A percentile compares a stretch with the other conserved stretches of the same genome.
Evolutionary conservation across 164 flowering plant species (phyloP).

Genomic region (Saururus chinensis): DNA sequence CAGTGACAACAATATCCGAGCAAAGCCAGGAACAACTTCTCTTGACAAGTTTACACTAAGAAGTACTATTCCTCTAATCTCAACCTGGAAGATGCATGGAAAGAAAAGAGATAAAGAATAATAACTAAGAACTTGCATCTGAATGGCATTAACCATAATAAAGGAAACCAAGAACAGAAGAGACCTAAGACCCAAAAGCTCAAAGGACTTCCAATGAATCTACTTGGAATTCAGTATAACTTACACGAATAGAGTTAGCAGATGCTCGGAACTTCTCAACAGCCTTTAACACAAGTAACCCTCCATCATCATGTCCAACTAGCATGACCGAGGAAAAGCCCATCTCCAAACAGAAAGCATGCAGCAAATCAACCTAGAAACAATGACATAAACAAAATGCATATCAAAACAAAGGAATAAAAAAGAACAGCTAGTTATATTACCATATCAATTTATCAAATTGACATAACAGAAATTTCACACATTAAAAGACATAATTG

Average conservation of each 20-base stretch:
- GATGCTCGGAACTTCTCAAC: slow-evolving; percentile 49
- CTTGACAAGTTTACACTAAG: slow-evolving; percentile 77
- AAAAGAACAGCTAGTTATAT: too few relatives aligned
- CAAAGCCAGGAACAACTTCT: slow-evolving; percentile 87
- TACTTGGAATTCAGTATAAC: not conserved
- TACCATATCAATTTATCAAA: not conserved
- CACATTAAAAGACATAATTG: not conserved
- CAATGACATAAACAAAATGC: not conserved
- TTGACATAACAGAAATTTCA: not conserved
- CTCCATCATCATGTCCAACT: slow-evolving; percentile 98
- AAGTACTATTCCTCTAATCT: slow-evolving; percentile 62
- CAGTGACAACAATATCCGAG: slow-evolving; percentile 72
- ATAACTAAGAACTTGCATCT: not conserved
- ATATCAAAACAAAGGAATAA: too few relatives aligned
- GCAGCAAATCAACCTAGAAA: slow-evolving; percentile 78
- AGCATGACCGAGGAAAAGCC: slow-evolving; percentile 86
- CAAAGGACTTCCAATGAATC: not conserved
- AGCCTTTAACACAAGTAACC: slow-evolving; percentile 76
- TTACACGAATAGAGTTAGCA: slow-evolving; percentile 35
- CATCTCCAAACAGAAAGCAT: slow-evolving; percentile 81
- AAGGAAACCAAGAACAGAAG: not conserved
- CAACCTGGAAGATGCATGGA: slow-evolving; percentile 34
- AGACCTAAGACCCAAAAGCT: not conserved
- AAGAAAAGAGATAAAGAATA: not conserved
- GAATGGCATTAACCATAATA: not conserved